Base-by-base conservation (phyloP, 257 asterid genomes). In the Salvia splendens region DNA sequence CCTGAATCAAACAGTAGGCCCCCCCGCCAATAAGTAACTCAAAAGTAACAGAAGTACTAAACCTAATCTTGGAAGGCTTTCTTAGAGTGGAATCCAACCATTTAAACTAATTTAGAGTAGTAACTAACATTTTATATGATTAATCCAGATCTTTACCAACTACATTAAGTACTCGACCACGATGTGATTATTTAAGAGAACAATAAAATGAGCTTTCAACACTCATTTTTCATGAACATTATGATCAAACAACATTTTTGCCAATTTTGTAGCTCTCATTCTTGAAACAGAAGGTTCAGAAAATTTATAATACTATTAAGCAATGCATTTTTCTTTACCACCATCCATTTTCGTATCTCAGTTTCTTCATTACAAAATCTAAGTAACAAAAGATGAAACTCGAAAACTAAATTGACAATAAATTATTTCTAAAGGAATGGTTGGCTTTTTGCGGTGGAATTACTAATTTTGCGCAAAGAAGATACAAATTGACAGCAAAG, bases 401-500 rank as follows among this genome's bases (percentile, higher is more conserved):
- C 30, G 30, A 24, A 24, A 24, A 24, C 30, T 24, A 24, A 24
- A 24, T 24, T 35, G 7, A 4, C 7, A 3, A 5, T 38, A 45
- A 72, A 67, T 73, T n/a, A n/a, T n/a, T n/a, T 35, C 60, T 67
- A 64, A 77, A 85, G 77, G 87, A 85, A 84, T 85, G 51, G 10
- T 40, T 50, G 30, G 54, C 78, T 76, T 73, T 61, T 66, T 67
- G 56, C 65, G 36, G 82, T 65, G 36, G 82, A 66, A 59, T 73
- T 3, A 24, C 76, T 48, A 78, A 77, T 77, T 71, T 58, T 78
- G 68, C 72, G 48, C 68, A 72, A 58, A 63, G 72, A 74, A 71
- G 58, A 68, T 65, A 81, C 54, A 76, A 76, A 67, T 77, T 64
- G 70, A 77, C 80, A 79, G 51, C 30, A 48, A 76, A 73, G 64